Evolutionary conservation across 305 asterid genomes (phyloP).

Genomic region (Stenogyne calaminthoides): DNA sequence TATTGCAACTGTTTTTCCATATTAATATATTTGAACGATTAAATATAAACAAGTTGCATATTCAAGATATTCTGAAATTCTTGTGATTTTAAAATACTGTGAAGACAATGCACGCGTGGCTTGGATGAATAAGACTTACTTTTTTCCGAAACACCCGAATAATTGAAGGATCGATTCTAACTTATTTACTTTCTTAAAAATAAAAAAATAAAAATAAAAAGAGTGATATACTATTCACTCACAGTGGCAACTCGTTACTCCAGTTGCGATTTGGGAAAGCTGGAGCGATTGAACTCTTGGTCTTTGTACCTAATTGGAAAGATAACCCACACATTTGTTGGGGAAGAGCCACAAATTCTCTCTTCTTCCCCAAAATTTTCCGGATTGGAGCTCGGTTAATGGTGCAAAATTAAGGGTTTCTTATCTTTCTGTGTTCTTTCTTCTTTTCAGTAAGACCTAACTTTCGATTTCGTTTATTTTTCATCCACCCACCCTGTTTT

Average conservation of each 20-base stretch:
- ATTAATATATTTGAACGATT: no score
- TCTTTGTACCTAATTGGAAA: background rate
- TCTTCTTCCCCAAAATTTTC: background rate
- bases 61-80: no score
- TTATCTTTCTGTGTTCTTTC: background rate
- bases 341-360: background rate
- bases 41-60: no score
- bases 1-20: no score
- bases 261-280: background rate
- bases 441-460: conserved; percentile 2
- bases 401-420: background rate
- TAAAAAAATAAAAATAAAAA: no score
- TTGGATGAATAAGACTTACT: no score
- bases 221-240: background rate
- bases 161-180: no score
- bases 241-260: background rate
- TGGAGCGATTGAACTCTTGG: background rate
- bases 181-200: no score
- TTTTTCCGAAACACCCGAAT: no score
- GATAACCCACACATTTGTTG: background rate
- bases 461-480: background rate
- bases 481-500: background rate
- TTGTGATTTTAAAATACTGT: no score
- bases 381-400: background rate
- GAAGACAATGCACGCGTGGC: no score